Percentiles rank a stretch among this genome's conserved stretches.
These are phyloP conservation scores for Hypomontagnella submonticulosa DNA, from an alignment of 495 filamentous ascomycete genomes.

Conservation along the genomic window DNA sequence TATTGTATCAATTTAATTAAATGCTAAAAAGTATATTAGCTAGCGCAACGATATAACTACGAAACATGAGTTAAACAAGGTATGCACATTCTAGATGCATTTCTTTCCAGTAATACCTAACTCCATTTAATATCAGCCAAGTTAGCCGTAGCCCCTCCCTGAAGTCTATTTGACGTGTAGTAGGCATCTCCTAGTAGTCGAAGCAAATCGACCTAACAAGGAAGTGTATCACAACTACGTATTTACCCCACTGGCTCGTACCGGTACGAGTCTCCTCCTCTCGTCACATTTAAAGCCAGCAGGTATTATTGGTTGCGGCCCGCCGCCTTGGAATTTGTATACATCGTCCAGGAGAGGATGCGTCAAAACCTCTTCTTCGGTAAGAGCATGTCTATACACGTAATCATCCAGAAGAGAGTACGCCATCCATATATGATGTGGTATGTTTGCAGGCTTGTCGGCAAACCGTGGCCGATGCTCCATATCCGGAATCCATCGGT, in stretches of 20 bases:
- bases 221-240: background rate
- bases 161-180: background rate
- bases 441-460: slow-evolving; percentile 22
- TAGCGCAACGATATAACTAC: too few relatives aligned
- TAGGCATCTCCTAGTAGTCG: too few relatives aligned
- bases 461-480: slow-evolving; percentile 23
- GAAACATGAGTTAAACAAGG: too few relatives aligned
- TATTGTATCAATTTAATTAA: too few relatives aligned
- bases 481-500: slow-evolving; percentile 39
- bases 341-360: slow-evolving; percentile 39
- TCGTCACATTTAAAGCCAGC: slow-evolving; percentile 32
- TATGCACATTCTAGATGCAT: too few relatives aligned
- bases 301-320: slow-evolving; percentile 16
- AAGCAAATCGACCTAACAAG: too few relatives aligned
- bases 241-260: background rate
- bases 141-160: background rate
- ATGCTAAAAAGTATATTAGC: too few relatives aligned
- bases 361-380: slow-evolving; percentile 13
- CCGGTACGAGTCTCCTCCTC: slow-evolving; percentile 16
- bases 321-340: slow-evolving; percentile 26
- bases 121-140: too few relatives aligned
- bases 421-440: slow-evolving; percentile 35
- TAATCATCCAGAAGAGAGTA: slow-evolving; percentile 37
- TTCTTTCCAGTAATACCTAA: too few relatives aligned
- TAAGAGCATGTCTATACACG: slow-evolving; percentile 29